Evolutionary conservation across 768 basidiomycete genomes (phyloP), one percentile per base, ranked within the genome.

Genomic region (Tylopilus sp.): DNA sequence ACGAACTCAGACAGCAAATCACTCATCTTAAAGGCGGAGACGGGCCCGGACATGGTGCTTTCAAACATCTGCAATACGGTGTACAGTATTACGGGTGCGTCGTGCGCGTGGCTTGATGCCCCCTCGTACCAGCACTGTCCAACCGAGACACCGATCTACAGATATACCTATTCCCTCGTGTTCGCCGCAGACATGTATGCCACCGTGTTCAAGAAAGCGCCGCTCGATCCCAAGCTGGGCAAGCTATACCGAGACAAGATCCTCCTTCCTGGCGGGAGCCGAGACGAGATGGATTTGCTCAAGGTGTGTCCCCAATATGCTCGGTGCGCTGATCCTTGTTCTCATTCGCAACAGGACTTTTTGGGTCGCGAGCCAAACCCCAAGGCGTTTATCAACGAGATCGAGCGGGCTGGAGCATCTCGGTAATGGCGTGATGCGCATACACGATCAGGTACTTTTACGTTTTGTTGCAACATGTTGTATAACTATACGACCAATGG

Each of bases 161-260:
- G 28, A 10, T 28, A 28, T 10, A 28, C 28, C 28, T 28, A 28
- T 10, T 28, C 28, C 6, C 28, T 94, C n/a, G n/a, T n/a, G n/a
- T n/a, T n/a, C n/a, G n/a, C n/a, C n/a, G n/a, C n/a, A n/a, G n/a
- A n/a, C n/a, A n/a, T n/a, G n/a, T n/a, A n/a, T n/a, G n/a, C n/a
- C n/a, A n/a, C n/a, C n/a, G n/a, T n/a, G n/a, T n/a, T 94, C 74
- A 85, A 88, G 62, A 72, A 75, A 26, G 86, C 88, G 60, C 90
- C 90, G 18, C 73, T 94, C 50, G 81, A 85, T 61, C 81, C 86
- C 1, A 71, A 67, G 20, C 79, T 80, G 17, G 90, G 91, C n/a
- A 72, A 76, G 55, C 71, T 68, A 21, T 95, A 94, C 65, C 79
- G 90, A 3, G 78, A 87, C 53, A 83, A 83, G 66, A 92, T 95